Base-by-base conservation (phyloP, 208 protist genomes). In the Leishmania braziliensis region DNA sequence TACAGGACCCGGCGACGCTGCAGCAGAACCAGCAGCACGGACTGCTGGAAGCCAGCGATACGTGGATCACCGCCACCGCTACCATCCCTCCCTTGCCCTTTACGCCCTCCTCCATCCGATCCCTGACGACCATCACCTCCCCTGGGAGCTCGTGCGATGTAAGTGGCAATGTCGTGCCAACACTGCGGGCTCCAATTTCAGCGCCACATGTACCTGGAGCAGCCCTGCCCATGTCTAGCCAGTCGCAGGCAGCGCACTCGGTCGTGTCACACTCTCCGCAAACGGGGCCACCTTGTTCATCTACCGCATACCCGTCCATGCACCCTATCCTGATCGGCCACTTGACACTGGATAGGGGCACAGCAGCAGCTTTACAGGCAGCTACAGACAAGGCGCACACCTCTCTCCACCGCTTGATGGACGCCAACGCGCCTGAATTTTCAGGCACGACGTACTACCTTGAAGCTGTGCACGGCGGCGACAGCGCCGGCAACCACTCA, bases 241-340 rank as follows among this genome's bases (percentile, higher is more conserved):
- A 33, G n/a, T 8, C 46, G n/a, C 71, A 36, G 71, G 20, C 16
- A 29, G n/a, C 43, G 14, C 50, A 43, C 33, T 75, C 48, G 39
- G 29, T 66, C 5, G 39, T 60, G 50, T 63, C 62, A 51, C 72
- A 71, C n/a, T 46, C 53, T 54, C 8, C 76, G 46, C 9, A 29
- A 60, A 56, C 16, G 0, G 53, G 69, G 4, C 23, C 29, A 33
- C 29, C 73, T 9, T 14, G 33, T 33, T 65, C 54, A 39, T 26
- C 39, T 29, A 29, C 50, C 23, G 51, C 43, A 2, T 53, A 26
- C 16, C 79, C 73, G 6, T 48, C n/a, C 9, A 16, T 58, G 33
- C 74, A 83, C n/a, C 5, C 80, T 2, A 56, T 83, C 33, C 26
- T 79, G n/a, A 68, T 83, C 8, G 53, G 65, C 26, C 73, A 75